A percentile compares a stretch with the other conserved stretches of the same genome.
These are phyloP conservation scores for Cyberlindnera maclurae DNA, from an alignment of 805 yeast species.

Conservation along the genomic window DNA sequence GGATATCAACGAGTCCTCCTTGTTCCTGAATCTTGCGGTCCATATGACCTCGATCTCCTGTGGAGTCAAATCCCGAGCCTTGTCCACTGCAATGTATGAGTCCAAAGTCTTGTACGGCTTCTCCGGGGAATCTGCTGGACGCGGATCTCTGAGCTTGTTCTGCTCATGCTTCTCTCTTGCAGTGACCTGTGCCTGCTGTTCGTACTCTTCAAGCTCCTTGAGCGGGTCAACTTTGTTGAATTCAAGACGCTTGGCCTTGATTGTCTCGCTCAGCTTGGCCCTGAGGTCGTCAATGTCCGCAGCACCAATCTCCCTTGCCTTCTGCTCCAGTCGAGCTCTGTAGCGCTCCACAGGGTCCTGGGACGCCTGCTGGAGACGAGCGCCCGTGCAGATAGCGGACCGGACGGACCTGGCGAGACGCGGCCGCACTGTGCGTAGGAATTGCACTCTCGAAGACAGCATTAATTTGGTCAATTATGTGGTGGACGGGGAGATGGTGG, in stretches of 20 bases:
- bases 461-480: neutral
- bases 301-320: conserved; percentile 37
- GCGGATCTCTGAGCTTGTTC: conserved; percentile 27
- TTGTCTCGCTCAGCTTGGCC: conserved; percentile 52
- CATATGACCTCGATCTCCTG: conserved; percentile 75
- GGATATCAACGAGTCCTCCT: conserved; percentile 59
- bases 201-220: conserved; percentile 53
- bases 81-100: conserved; percentile 65
- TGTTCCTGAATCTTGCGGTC: conserved; percentile 75
- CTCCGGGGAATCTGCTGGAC: conserved; percentile 30
- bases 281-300: conserved; percentile 51
- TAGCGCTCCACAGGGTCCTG: conserved; percentile 20
- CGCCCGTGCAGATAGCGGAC: conserved; percentile 14
- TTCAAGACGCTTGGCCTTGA: conserved; percentile 47
- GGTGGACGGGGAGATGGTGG: too few species aligned
- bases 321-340: conserved; percentile 29
- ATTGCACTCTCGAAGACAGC: too few species aligned
- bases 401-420: conserved; percentile 12
- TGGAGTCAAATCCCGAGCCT: conserved; percentile 45
- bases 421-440: neutral
- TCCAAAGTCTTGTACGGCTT: conserved; percentile 66
- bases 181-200: conserved; percentile 27
- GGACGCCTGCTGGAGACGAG: conserved; percentile 5
- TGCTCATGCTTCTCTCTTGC: conserved; percentile 22
- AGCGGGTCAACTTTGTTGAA: conserved; percentile 63